phyloP scores from a whole-genome alignment of 139 green algal species.

The Eudorina sp. region DNA sequence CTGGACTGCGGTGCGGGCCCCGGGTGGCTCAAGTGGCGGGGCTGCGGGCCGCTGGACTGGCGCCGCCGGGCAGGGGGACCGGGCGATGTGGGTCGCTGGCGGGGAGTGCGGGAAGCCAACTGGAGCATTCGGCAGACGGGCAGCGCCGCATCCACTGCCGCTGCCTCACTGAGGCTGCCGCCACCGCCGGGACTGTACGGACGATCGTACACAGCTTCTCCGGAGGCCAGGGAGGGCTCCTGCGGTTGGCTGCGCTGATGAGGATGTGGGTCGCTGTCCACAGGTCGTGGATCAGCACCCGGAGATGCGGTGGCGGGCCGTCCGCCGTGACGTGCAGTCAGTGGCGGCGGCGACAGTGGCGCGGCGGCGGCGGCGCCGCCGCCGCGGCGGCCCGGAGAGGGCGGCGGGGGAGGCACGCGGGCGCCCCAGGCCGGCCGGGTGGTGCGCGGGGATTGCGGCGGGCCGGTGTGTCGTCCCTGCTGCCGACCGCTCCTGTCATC shows the following conservation, averaged over 20 bases:
- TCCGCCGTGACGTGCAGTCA: not conserved
- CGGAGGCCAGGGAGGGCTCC: too few species aligned
- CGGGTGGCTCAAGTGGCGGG: too few species aligned
- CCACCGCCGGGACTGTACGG: not conserved
- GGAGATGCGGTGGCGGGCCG: not conserved
- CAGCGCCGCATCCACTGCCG: not conserved
- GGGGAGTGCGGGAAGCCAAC: not conserved
- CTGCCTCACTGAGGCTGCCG: not conserved
- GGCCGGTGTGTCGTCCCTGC: not conserved
- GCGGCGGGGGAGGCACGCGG: conserved; percentile 5
- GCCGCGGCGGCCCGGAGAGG: not conserved
- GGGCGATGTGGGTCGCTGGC: not conserved
- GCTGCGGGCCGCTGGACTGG: too few species aligned
- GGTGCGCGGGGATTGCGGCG: not conserved
- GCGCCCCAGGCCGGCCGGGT: not conserved
- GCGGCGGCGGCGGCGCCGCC: not conserved
- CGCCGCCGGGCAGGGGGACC: too few species aligned
- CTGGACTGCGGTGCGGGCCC: too few species aligned
- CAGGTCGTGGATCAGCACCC: not conserved
- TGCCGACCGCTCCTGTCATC: not conserved
- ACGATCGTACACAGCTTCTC: too few species aligned
- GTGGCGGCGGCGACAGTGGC: not conserved
- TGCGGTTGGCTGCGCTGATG: not conserved
- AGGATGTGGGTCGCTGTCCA: not conserved
- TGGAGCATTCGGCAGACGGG: not conserved